Evolutionary conservation across 257 asterid species (phyloP).

Genomic region (Ilex aquifolium): DNA sequence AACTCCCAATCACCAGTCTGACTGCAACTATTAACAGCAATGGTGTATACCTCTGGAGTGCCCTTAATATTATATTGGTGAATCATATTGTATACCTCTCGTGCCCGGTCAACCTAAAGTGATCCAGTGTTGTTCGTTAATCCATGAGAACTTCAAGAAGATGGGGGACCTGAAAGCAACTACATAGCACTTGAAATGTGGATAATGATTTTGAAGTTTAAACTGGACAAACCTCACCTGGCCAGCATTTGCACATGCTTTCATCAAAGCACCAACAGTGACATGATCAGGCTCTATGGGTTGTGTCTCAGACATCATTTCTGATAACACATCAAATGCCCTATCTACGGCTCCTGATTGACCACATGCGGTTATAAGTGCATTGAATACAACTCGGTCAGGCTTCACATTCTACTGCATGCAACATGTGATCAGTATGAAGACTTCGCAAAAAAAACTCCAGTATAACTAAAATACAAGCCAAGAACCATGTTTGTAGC

Average conservation of each 20-base stretch:
- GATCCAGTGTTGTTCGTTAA: constrained; percentile 10
- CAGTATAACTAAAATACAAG: constrained; percentile 3
- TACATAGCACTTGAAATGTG: neutral
- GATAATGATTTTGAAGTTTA: constrained; percentile 12
- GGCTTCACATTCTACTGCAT: constrained; percentile 89
- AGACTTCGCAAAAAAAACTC: constrained; percentile 19
- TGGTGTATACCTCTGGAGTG: constrained; percentile 89
- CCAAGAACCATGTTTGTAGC: too few relatives aligned
- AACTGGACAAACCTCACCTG: constrained; percentile 46
- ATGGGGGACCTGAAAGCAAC: constrained; percentile 9
- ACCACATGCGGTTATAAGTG: constrained; percentile 98
- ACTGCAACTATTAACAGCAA: constrained; percentile 93
- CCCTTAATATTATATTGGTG: constrained; percentile 74
- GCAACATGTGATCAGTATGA: constrained; percentile 36
- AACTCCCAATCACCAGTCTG: constrained; percentile 92
- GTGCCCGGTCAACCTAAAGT: constrained; percentile 69
- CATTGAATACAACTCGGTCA: constrained; percentile 95
- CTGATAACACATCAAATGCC: constrained; percentile 92
- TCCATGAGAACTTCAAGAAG: constrained; percentile 6
- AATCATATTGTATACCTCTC: constrained; percentile 81
- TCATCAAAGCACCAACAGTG: constrained; percentile 94
- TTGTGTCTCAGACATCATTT: constrained; percentile 69
- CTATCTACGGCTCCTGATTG: constrained; percentile 96
- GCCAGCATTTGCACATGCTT: constrained; percentile 81
- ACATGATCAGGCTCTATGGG: constrained; percentile 95